phyloP scores from a whole-genome alignment of 768 basidiomycete species.

The Infundibulicybe gibba region DNA sequence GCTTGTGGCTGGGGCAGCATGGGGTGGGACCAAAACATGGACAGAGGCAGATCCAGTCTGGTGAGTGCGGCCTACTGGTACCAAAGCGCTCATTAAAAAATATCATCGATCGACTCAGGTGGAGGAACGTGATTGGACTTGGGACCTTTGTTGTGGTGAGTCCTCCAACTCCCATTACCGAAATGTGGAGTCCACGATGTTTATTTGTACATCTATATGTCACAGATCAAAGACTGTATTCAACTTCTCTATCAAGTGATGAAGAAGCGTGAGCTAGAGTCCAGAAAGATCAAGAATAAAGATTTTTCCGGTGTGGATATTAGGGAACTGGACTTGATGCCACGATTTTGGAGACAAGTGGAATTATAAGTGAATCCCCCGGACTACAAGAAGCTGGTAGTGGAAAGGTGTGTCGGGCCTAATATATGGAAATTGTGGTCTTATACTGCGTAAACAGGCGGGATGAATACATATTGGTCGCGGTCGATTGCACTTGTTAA shows the following conservation, averaged over 20 bases:
- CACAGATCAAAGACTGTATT: conserved; percentile 63
- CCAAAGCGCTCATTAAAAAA: no score
- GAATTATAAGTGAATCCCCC: no score
- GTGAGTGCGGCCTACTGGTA: conserved; percentile 29
- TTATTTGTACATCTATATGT: conserved; percentile 1
- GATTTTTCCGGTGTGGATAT: conserved; percentile 75
- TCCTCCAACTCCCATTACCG: background rate
- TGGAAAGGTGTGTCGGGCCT: no score
- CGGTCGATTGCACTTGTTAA: no score
- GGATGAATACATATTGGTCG: no score
- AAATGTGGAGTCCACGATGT: background rate
- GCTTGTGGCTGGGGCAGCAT: conserved; percentile 42
- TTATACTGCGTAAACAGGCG: no score
- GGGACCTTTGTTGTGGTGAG: conserved; percentile 66
- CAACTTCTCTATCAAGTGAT: conserved; percentile 68
- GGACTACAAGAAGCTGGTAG: no score
- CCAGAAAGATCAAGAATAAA: conserved; percentile 61
- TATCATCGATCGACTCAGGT: conserved; percentile 22
- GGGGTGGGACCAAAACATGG: conserved; percentile 60
- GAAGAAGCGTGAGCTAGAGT: conserved; percentile 68
- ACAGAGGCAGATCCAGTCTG: conserved; percentile 71
- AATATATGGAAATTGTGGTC: no score
- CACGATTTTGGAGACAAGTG: conserved; percentile 8
- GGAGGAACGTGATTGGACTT: conserved; percentile 69
- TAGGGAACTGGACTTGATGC: conserved; percentile 60